Percentiles rank a stretch among this genome's conserved stretches.
These are phyloP conservation scores for Huntiella moniliformis DNA, from an alignment of 2,329 filamentous ascomycete species.

Conservation along the genomic window DNA sequence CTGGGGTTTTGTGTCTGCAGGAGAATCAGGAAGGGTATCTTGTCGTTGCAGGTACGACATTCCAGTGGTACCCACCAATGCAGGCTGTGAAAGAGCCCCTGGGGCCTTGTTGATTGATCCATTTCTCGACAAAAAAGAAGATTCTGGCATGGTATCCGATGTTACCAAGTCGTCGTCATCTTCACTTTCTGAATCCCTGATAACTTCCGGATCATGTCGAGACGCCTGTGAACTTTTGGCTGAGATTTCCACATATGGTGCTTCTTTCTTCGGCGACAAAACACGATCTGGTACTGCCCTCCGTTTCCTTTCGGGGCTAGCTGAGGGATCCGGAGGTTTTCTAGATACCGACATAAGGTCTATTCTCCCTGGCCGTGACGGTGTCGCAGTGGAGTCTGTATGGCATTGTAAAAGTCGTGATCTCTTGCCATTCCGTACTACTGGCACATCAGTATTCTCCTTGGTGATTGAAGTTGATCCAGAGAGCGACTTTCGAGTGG, in stretches of 20 bases:
- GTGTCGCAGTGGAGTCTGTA: conserved; percentile 14
- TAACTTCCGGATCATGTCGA: conserved; percentile 21
- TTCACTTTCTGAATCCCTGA: conserved; percentile 40
- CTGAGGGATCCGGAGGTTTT: background rate
- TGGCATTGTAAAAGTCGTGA: conserved; percentile 6
- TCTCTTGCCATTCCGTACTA: conserved; percentile 7
- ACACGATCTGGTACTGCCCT: conserved; percentile 9
- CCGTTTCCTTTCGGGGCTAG: conserved; percentile 10
- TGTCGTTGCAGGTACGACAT: too few relatives aligned
- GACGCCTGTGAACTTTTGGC: conserved; percentile 9
- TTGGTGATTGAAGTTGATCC: conserved; percentile 2
- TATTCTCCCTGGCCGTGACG: conserved; percentile 7
- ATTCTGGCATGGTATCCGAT: background rate
- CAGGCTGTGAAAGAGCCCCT: too few relatives aligned
- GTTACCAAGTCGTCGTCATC: background rate
- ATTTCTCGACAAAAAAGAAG: too few relatives aligned
- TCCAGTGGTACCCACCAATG: too few relatives aligned
- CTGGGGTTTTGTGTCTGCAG: background rate
- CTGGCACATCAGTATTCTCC: background rate
- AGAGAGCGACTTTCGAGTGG: conserved; percentile 17
- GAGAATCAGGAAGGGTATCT: too few relatives aligned
- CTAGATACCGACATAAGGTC: too few relatives aligned
- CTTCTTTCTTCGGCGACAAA: conserved; percentile 11
- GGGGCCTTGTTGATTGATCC: too few relatives aligned
- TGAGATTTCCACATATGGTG: background rate